Conservation (phyloP, 163 green algal species). For the Scenedesmus sp. region DNA sequence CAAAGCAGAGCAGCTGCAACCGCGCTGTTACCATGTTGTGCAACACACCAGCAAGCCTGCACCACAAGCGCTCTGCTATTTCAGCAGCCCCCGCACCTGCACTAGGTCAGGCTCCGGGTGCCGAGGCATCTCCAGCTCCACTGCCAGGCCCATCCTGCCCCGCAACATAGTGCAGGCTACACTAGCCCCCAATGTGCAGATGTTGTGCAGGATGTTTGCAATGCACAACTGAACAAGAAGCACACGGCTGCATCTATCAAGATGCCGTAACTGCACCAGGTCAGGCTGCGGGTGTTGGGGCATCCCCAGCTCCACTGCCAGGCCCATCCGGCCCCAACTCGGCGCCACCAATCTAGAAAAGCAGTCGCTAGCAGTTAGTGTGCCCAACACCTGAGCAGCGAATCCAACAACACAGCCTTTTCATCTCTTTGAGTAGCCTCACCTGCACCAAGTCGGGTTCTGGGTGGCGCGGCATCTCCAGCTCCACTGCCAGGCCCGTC, state of each 20-base stretch:
- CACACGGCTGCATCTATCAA: too few relatives aligned
- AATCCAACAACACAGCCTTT: background rate
- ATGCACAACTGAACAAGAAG: too few relatives aligned
- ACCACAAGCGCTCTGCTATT: too few relatives aligned
- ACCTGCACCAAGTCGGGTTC: slow-evolving; percentile 39
- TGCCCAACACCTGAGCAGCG: too few relatives aligned
- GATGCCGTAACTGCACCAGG: slow-evolving; percentile 15
- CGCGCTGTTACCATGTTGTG: too few relatives aligned
- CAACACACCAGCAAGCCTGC: too few relatives aligned
- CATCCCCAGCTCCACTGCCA: slow-evolving; percentile 21
- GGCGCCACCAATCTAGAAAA: background rate
- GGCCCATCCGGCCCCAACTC: background rate
- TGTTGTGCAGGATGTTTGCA: too few relatives aligned
- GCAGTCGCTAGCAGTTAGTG: too few relatives aligned
- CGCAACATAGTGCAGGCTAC: too few relatives aligned
- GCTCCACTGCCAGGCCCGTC: background rate
- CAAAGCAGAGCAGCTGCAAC: too few relatives aligned
- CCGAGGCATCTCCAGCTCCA: slow-evolving; percentile 25
- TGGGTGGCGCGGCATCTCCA: slow-evolving; percentile 26
- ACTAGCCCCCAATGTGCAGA: too few relatives aligned
- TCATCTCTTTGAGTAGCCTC: background rate
- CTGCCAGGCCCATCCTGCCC: background rate
- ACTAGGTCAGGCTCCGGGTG: slow-evolving; percentile 33
- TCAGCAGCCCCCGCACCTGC: slow-evolving; percentile 1
- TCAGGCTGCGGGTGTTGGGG: slow-evolving; percentile 22